phyloP scores from a whole-genome alignment of 495 filamentous ascomycete genomes.

The Penicillium tannophilum region DNA sequence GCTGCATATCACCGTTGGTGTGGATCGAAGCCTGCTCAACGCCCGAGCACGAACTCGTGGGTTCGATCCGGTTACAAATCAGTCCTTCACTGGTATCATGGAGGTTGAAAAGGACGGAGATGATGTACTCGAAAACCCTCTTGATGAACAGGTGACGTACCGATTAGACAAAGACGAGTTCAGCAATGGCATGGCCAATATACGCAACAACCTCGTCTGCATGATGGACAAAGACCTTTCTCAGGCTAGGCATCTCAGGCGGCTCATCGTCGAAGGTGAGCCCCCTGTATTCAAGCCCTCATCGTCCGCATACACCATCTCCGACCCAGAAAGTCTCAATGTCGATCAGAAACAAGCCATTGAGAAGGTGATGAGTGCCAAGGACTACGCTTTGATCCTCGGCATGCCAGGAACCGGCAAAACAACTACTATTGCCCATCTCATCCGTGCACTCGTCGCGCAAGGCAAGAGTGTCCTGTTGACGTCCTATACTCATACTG shows the following conservation, averaged over 20 bases:
- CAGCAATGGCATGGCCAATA: conserved; percentile 93
- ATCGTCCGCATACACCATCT: conserved; percentile 59
- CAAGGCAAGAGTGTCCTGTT: conserved; percentile 91
- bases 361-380: conserved; percentile 90
- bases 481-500: conserved; percentile 95
- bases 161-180: conserved; percentile 97
- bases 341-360: conserved; percentile 84
- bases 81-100: conserved; percentile 90
- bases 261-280: conserved; percentile 71
- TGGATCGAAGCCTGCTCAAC: conserved; percentile 87
- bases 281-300: conserved; percentile 71
- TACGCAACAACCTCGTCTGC: conserved; percentile 89
- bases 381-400: conserved; percentile 91
- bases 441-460: conserved; percentile 85
- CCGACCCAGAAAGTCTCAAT: conserved; percentile 63
- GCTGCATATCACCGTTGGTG: conserved; percentile 76
- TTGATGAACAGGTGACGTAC: conserved; percentile 68
- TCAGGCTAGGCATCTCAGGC: conserved; percentile 72
- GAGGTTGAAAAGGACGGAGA: conserved; percentile 64
- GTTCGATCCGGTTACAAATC: conserved; percentile 75
- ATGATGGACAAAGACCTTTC: conserved; percentile 81
- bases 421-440: conserved; percentile 95
- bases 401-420: conserved; percentile 99
- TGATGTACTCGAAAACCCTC: conserved; percentile 43
- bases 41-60: conserved; percentile 70